These are phyloP conservation scores for Clarireedia homoeocarpa DNA, from an alignment of 2,329 filamentous ascomycete genomes.

Conservation along the genomic window DNA sequence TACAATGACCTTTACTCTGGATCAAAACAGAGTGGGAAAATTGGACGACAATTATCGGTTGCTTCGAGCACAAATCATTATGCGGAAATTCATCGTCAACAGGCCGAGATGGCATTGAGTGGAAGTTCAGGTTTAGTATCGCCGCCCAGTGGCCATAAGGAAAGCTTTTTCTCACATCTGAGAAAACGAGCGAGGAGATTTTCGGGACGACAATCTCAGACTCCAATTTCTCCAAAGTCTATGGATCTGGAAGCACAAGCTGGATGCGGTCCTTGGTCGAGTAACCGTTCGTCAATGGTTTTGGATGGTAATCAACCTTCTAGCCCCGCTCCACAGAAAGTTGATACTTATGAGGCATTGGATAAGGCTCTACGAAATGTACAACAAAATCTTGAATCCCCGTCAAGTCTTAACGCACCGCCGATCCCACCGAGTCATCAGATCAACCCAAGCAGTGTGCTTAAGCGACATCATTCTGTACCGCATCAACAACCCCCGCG, in stretches of 20 bases:
- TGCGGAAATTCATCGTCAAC: constrained; percentile 78
- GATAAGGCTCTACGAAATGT: constrained; percentile 50
- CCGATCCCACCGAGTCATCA: constrained; percentile 49
- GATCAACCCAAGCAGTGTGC: constrained; percentile 40
- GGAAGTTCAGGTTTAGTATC: constrained; percentile 66
- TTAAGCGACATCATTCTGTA: constrained; percentile 59
- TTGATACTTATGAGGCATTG: constrained; percentile 51
- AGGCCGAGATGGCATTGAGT: constrained; percentile 84
- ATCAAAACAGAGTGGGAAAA: constrained; percentile 53
- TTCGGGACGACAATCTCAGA: constrained; percentile 76
- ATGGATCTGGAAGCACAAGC: constrained; percentile 92
- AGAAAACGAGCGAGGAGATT: constrained; percentile 87
- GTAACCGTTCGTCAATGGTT: constrained; percentile 76
- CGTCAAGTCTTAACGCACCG: constrained; percentile 26
- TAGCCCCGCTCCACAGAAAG: constrained; percentile 40
- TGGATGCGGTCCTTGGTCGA: constrained; percentile 83
- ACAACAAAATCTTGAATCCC: constrained; percentile 41
- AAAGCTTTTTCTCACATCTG: constrained; percentile 97
- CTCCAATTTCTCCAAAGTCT: constrained; percentile 66
- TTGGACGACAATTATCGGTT: constrained; percentile 87
- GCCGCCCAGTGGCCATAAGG: constrained; percentile 73
- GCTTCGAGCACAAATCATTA: constrained; percentile 92
- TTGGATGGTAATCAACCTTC: constrained; percentile 48
- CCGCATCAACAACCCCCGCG: constrained; percentile 47
- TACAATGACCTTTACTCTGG: constrained; percentile 42